These are phyloP conservation scores for Colletotrichum siamense DNA, from an alignment of 2,329 filamentous ascomycete genomes.

Conservation along the genomic window DNA sequence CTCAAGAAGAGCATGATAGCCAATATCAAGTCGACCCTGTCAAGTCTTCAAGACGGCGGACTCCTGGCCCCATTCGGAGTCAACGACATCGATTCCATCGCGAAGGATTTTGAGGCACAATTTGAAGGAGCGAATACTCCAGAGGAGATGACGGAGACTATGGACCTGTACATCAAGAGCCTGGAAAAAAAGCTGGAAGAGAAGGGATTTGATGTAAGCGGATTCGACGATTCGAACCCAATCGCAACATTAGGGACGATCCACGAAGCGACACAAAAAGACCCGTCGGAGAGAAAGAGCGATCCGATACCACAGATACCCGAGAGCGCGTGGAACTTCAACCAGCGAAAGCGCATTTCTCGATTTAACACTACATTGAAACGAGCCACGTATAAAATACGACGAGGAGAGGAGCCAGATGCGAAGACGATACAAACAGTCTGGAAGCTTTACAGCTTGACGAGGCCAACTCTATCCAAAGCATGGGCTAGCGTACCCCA, in stretches of 20 bases:
- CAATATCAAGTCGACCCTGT: slow-evolving; percentile 33
- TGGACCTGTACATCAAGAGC: slow-evolving; percentile 41
- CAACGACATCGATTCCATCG: slow-evolving; percentile 53
- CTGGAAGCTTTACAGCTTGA: slow-evolving; percentile 57
- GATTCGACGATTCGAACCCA: slow-evolving; percentile 16
- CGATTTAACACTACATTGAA: slow-evolving; percentile 38
- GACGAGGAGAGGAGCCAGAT: slow-evolving; percentile 26
- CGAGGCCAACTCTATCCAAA: slow-evolving; percentile 47
- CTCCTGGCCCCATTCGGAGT: slow-evolving; percentile 40
- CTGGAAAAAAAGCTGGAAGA: slow-evolving; percentile 28
- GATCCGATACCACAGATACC: slow-evolving; percentile 37
- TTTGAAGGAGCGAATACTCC: slow-evolving; percentile 30
- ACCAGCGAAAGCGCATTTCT: slow-evolving; percentile 43
- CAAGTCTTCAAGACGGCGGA: slow-evolving; percentile 27
- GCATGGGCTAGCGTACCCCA: slow-evolving; percentile 61
- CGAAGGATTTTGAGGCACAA: slow-evolving; percentile 16
- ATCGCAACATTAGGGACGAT: slow-evolving; percentile 13
- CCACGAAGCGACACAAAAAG: slow-evolving; percentile 24
- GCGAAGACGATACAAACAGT: slow-evolving; percentile 41
- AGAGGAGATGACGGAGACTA: slow-evolving; percentile 36
- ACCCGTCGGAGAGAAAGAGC: slow-evolving; percentile 9
- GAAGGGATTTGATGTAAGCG: slow-evolving; percentile 9
- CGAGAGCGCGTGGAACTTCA: slow-evolving; percentile 39
- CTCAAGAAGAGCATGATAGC: slow-evolving; percentile 26
- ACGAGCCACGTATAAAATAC: slow-evolving; percentile 31